These are phyloP conservation scores for Citrullus mucosospermus DNA, from an alignment of 306 rosid genomes.

Conservation along the genomic window DNA sequence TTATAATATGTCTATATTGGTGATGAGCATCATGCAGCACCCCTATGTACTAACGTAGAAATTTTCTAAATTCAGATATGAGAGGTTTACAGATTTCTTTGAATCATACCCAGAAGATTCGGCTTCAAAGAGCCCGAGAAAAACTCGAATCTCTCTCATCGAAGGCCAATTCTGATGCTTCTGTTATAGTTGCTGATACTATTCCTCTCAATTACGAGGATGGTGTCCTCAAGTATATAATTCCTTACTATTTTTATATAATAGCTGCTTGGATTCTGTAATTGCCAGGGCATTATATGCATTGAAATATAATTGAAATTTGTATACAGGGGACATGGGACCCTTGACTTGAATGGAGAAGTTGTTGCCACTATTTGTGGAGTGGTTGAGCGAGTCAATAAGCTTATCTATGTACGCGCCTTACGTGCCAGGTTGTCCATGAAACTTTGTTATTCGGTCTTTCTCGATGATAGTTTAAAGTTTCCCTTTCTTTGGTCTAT, in stretches of 20 bases:
- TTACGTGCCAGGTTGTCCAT: constrained; percentile 53
- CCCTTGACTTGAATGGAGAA: constrained; percentile 57
- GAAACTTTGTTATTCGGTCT: background rate
- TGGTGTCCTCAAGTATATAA: constrained; percentile 30
- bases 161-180: constrained; percentile 57
- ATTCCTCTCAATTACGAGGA: constrained; percentile 74
- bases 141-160: constrained; percentile 47
- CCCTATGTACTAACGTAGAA: background rate
- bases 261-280: background rate
- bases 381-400: constrained; percentile 73
- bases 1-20: background rate
- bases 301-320: background rate
- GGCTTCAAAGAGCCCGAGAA: constrained; percentile 59
- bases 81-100: constrained; percentile 29
- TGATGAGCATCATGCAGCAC: background rate
- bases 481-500: background rate
- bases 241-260: background rate
- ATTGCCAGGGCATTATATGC: background rate
- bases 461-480: background rate
- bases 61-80: constrained; percentile 10
- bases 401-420: constrained; percentile 77
- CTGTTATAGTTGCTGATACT: constrained; percentile 72
- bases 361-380: constrained; percentile 77
- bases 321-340: constrained; percentile 68
- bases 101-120: constrained; percentile 84